A percentile compares a stretch with the other conserved stretches of the same genome.
phyloP scores from a whole-genome alignment of 129 eudicot genomes.

The Centella asiatica region DNA sequence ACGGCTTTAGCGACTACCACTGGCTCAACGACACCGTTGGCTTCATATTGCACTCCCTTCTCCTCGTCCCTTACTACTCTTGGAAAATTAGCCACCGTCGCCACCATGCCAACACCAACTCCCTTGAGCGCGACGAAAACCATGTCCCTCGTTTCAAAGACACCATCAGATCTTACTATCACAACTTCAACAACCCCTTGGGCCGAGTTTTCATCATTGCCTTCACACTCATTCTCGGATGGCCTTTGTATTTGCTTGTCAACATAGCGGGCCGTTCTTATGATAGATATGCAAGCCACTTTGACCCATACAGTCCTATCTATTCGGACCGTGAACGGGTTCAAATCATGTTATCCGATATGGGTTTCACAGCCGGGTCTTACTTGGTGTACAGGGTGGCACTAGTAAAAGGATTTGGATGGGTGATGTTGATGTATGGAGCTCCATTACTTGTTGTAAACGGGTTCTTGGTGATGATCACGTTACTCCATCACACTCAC shows the following conservation, averaged over 20 bases:
- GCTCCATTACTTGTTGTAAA: conserved; percentile 11
- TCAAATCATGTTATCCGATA: conserved; percentile 21
- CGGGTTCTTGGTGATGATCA: conserved; percentile 9
- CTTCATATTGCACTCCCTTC: conserved; percentile 1
- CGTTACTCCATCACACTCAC: conserved; percentile 25
- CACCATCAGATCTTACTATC: conserved; percentile 14
- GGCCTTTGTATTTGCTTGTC: conserved; percentile 24
- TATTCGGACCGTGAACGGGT: conserved; percentile 28
- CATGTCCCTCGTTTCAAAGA: conserved; percentile 22
- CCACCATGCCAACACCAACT: conserved; percentile 10
- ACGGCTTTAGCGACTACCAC: conserved; percentile 3
- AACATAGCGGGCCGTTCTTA: conserved; percentile 22
- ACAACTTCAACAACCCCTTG: conserved; percentile 26
- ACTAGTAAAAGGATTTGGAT: conserved; percentile 6
- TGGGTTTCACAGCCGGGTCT: conserved; percentile 13
- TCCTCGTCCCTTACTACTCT: conserved; percentile 3
- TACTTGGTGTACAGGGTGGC: conserved; percentile 15
- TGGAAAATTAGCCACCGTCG: conserved; percentile 10
- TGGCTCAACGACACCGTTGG: conserved; percentile 8
- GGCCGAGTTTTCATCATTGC: conserved; percentile 21
- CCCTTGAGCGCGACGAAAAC: conserved; percentile 27
- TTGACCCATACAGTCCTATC: conserved; percentile 32
- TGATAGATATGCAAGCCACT: conserved; percentile 24
- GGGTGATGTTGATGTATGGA: conserved; percentile 25
- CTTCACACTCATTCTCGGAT: conserved; percentile 25